A percentile compares a stretch with the other conserved stretches of the same genome.
Evolutionary conservation across 768 basidiomycete genomes (phyloP).

Genomic region (Roridomyces roridus): DNA sequence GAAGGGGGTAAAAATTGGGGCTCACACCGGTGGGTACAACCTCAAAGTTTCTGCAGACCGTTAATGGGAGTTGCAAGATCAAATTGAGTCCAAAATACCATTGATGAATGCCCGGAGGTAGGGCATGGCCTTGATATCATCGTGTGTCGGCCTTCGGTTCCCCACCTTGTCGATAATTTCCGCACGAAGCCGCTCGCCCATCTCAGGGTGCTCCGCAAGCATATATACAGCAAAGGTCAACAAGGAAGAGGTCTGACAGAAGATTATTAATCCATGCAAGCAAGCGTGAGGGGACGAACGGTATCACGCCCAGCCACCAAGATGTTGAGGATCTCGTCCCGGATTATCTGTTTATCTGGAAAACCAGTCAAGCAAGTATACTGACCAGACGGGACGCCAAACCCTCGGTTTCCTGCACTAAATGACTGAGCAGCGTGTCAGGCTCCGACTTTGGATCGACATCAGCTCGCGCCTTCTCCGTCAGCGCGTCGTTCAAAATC

Average conservation of each 20-base stretch:
- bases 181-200: slow-evolving; percentile 37
- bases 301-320: slow-evolving; percentile 39
- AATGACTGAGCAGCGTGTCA: slow-evolving; percentile 50
- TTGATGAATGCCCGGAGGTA: slow-evolving; percentile 47
- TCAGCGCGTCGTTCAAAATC: slow-evolving; percentile 48
- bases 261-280: neutral
- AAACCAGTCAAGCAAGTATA: neutral
- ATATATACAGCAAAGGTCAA: slow-evolving; percentile 45
- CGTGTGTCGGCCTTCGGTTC: slow-evolving; percentile 36
- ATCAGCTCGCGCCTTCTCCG: slow-evolving; percentile 33
- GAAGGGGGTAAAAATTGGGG: too few relatives aligned
- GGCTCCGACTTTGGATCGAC: slow-evolving; percentile 26
- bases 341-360: slow-evolving; percentile 25
- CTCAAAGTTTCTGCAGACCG: slow-evolving; percentile 20
- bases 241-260: slow-evolving; percentile 35
- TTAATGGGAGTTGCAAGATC: neutral
- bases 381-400: neutral
- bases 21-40: slow-evolving; percentile 26
- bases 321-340: slow-evolving; percentile 30
- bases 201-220: slow-evolving; percentile 43
- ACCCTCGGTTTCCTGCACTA: slow-evolving; percentile 51
- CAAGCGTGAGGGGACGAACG: slow-evolving; percentile 14
- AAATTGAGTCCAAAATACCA: neutral
- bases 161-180: slow-evolving; percentile 44
- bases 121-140: slow-evolving; percentile 44